Evolutionary conservation across 2,329 filamentous ascomycete species (phyloP), one percentile per base, ranked within the genome.

Genomic region (Pseudopithomyces chartarum): DNA sequence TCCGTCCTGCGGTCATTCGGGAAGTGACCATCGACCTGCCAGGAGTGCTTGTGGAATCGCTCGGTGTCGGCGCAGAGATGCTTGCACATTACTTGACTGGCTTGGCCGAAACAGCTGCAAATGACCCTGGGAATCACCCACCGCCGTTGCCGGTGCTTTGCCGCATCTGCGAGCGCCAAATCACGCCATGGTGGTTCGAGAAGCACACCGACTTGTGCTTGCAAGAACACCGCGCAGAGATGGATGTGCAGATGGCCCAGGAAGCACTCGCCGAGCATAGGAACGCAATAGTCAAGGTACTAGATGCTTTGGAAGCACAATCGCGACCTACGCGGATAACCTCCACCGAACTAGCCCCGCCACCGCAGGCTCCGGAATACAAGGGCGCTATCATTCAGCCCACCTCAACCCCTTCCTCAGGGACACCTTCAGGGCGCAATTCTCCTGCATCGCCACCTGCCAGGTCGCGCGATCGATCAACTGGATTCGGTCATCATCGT

Each of bases 161-260:
- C 76, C 92, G 95, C 51, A 98, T 99, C 54, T 99, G 95, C 75
- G 95, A 99, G 74, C 91, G 95, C 52, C 92, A 97, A 60, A 98
- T 99, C 58, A 92, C 92, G 4, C 92, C 94, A 0, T 99, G 95
- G 95, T 99, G 95, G 96, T 99, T 99, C 67, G 95, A 99, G 78
- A 99, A 98, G 76, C 95, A 99, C 74, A 97, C 94, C 1, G 96
- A 99, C 68, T 81, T 98, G 19, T 99, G 95, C 71, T 82, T 97
- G 54, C 93, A 98, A 73, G 95, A 99, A 73, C 95, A 99, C 72
- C 89, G 90, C 50, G 94, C 95, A 0, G 95, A 99, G 74, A 96
- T 97, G 91, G 94, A 98, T 67, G 92, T 99, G 3, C 94, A 99
- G 73, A 89, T 98, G 82, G 87, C 93, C 6, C 95, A 99, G 70